Conservation (phyloP, 306 rosid species). For the Astragalus membranaceus region DNA sequence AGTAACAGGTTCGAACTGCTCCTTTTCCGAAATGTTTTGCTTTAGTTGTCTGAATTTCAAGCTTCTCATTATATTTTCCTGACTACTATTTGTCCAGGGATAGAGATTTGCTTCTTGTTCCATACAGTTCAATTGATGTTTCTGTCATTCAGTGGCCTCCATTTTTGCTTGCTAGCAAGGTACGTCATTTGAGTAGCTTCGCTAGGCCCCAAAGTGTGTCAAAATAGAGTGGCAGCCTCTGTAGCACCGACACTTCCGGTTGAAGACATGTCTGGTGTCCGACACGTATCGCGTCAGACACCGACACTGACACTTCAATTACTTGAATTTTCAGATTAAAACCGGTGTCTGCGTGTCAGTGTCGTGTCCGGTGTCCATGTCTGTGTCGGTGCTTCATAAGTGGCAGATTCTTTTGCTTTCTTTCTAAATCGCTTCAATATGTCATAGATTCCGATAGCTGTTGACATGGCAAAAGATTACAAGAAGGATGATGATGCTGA, state of each 20-base stretch:
- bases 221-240: neutral
- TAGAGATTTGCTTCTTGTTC: conserved; percentile 83
- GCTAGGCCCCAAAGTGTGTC: neutral
- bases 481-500: conserved; percentile 70
- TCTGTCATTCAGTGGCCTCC: conserved; percentile 98
- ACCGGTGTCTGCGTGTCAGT: too few relatives aligned
- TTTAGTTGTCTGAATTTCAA: conserved; percentile 6
- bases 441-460: conserved; percentile 90
- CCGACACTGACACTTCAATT: too few relatives aligned
- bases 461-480: conserved; percentile 96
- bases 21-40: conserved; percentile 14
- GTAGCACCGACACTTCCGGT: too few relatives aligned
- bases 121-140: conserved; percentile 48
- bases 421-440: conserved; percentile 18
- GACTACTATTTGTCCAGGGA: conserved; percentile 48
- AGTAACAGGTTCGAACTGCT: conserved; percentile 57
- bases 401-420: neutral
- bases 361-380: too few relatives aligned
- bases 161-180: conserved; percentile 98
- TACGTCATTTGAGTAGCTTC: conserved; percentile 29
- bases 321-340: too few relatives aligned
- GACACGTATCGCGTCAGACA: too few relatives aligned
- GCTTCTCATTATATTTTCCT: conserved; percentile 32
- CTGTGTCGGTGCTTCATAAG: too few relatives aligned
- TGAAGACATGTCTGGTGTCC: too few relatives aligned